Conservation (phyloP, 1,284 basidiomycete species). For the Hymenochaete sp. region DNA sequence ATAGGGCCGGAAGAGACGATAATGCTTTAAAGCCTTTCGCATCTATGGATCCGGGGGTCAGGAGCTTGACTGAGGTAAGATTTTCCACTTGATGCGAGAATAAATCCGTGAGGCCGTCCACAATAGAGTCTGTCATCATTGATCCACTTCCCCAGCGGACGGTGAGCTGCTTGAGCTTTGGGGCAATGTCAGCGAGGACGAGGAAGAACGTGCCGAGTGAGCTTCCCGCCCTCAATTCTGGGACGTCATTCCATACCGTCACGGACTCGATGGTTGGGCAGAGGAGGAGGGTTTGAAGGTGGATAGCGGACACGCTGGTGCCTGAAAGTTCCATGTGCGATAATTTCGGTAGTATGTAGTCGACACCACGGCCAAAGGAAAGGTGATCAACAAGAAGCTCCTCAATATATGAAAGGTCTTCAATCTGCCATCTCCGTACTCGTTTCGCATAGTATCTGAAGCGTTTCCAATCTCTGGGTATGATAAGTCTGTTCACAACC, state of each 20-base stretch:
- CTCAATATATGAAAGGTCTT: slow-evolving; percentile 16
- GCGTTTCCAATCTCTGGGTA: slow-evolving; percentile 17
- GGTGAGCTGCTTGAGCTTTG: slow-evolving; percentile 13
- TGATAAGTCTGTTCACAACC: slow-evolving; percentile 16
- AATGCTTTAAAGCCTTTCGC: slow-evolving; percentile 9
- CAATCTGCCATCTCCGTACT: slow-evolving; percentile 13
- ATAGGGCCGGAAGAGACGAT: slow-evolving; percentile 10
- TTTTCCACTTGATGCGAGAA: slow-evolving; percentile 5
- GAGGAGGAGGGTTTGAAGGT: slow-evolving; percentile 15
- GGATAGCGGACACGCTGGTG: slow-evolving; percentile 14
- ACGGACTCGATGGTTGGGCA: slow-evolving; percentile 16
- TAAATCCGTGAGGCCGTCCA: slow-evolving; percentile 14
- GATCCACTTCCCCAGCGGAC: slow-evolving; percentile 13
- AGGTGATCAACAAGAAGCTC: slow-evolving; percentile 17
- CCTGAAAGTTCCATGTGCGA: slow-evolving; percentile 16
- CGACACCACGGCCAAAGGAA: slow-evolving; percentile 14
- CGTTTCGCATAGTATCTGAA: slow-evolving; percentile 13
- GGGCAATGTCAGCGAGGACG: slow-evolving; percentile 13
- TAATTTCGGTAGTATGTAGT: slow-evolving; percentile 13
- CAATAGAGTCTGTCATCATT: slow-evolving; percentile 1
- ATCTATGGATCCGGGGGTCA: slow-evolving; percentile 15
- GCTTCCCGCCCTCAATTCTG: slow-evolving; percentile 4
- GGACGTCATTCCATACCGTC: slow-evolving; percentile 11
- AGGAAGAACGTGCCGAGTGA: slow-evolving; percentile 16
- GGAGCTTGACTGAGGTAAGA: slow-evolving; percentile 13